These are phyloP conservation scores for Isoetes taiwanensis DNA, from an alignment of 75 land plant species.

Conservation along the genomic window DNA sequence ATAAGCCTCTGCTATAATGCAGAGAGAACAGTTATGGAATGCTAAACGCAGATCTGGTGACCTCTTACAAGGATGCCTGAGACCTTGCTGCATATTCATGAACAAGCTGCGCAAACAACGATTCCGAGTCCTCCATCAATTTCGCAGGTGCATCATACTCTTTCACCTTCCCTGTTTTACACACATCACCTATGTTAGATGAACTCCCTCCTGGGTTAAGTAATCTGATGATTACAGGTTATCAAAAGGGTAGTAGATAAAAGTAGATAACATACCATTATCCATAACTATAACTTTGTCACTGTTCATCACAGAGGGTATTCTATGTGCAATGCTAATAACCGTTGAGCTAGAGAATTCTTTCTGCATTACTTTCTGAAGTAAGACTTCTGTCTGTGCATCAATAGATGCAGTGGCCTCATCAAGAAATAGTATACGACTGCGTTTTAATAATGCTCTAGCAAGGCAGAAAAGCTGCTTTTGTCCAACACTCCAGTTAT, in stretches of 20 bases:
- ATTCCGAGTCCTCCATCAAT: conserved; percentile 38
- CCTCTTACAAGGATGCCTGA: no score
- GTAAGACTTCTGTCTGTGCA: conserved; percentile 29
- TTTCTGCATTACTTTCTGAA: conserved; percentile 28
- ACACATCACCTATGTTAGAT: background rate
- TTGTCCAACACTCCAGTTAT: conserved; percentile 44
- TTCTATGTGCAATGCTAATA: conserved; percentile 35
- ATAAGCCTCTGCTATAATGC: no score
- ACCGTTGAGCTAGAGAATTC: conserved; percentile 27
- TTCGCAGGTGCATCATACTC: conserved; percentile 56
- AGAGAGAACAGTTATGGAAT: no score
- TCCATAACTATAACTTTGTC: conserved; percentile 31
- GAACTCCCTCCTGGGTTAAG: no score
- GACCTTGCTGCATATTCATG: conserved; percentile 18
- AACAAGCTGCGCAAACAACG: conserved; percentile 20
- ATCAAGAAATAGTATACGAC: conserved; percentile 29
- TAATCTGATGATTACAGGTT: no score
- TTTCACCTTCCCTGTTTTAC: conserved; percentile 39
- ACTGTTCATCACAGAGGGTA: conserved; percentile 40
- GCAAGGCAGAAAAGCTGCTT: conserved; percentile 37
- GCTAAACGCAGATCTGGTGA: no score
- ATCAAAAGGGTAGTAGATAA: no score
- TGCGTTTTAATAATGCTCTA: conserved; percentile 27
- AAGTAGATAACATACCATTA: conserved; percentile 35
- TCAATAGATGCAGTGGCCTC: conserved; percentile 46